Evolutionary conservation across 1,284 basidiomycete species (phyloP), one percentile per base, ranked within the genome.

Genomic region (Sanghuangporus sanghuang): DNA sequence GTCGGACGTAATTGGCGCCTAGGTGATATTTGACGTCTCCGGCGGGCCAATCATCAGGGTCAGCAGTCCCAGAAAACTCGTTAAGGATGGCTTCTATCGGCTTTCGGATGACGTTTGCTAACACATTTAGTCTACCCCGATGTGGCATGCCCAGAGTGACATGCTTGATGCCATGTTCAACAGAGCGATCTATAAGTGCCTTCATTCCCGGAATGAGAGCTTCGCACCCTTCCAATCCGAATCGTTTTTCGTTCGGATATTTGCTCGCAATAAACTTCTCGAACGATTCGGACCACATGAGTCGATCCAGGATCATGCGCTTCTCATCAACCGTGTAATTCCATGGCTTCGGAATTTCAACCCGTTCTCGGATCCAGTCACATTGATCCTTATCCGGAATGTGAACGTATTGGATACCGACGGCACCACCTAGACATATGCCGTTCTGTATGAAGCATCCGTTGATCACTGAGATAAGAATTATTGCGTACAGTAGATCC

Each of bases 11-110:
- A 81, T 99, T 99, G 71, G 97, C 97, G 71, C 97, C 97, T 59
- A 99, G 83, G 80, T 99, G 93, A 80, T 99, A 99, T 78, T 99
- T 99, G 77, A 99, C 97, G 75, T 99, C 97, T 71, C 97, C 97
- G 69, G 94, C 95, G 42, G 90, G 92, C 69, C 83, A 90, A 70
- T 90, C 86, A 68, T 89, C 88, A 27, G 81, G 80, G 62, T 84
- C 82, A 32, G 82, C 81, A 46, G 81, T 82, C 23, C 92, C 94
- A 59, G 89, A 87, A 74, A 99, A 99, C 78, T 99, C 96, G 80
- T 98, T 97, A 65, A 99, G 81, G 73, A 99, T 99, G 67, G 94
- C 96, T 77, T 99, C 97, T 70, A 97, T 89, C 44, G 97, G 97
- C 79, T 99, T 98, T 68, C 97, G 89, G 70, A 99, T 96, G 74